Conservation (phyloP, 2,329 filamentous ascomycete species). For the Aurifilum marmelostoma region DNA sequence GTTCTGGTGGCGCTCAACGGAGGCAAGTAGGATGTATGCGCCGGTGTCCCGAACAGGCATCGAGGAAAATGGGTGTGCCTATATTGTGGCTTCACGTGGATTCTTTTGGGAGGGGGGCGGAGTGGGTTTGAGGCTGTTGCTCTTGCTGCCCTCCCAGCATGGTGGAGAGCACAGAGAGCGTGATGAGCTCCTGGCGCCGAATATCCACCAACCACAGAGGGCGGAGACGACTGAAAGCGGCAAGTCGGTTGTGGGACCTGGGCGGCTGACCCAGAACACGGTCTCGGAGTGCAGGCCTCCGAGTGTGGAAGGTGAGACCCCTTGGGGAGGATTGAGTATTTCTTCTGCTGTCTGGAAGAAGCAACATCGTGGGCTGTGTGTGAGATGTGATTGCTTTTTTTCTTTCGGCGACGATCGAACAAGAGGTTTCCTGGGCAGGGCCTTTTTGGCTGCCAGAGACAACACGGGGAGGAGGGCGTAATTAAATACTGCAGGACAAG, state of each 20-base stretch:
- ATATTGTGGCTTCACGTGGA: background rate
- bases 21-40: background rate
- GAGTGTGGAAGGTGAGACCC: background rate
- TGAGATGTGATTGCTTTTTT: background rate
- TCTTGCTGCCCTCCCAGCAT: background rate
- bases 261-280: conserved; percentile 3
- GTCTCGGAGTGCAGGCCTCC: conserved; percentile 12
- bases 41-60: conserved; percentile 3
- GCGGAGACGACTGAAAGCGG: background rate
- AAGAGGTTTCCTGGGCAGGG: background rate
- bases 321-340: background rate
- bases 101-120: too few species aligned
- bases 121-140: background rate
- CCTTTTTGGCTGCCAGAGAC: background rate
- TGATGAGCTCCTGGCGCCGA: background rate
- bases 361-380: background rate
- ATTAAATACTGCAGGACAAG: background rate
- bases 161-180: background rate
- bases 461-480: background rate
- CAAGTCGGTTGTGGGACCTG: background rate
- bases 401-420: background rate
- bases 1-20: background rate
- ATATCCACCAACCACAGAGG: conserved; percentile 12
- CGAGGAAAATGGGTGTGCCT: background rate
- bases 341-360: background rate